Evolutionary conservation across 2,329 filamentous ascomycete genomes (phyloP).

Genomic region (Beauveria brongniartii): DNA sequence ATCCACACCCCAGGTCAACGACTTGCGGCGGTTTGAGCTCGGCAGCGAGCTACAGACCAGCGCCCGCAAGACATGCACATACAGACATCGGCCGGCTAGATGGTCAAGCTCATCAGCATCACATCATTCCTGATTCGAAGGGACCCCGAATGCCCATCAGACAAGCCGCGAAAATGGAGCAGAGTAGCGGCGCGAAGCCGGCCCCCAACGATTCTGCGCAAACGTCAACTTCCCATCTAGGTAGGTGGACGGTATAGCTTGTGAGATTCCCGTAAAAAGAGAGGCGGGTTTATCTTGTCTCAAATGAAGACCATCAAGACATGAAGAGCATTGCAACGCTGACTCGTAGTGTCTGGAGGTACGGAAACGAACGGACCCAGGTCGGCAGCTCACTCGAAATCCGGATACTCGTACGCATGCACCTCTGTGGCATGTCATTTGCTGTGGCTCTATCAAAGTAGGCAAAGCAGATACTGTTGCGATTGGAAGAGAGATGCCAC

Average conservation of each 20-base stretch:
- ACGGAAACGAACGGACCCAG: neutral
- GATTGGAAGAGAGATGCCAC: conserved; percentile 6
- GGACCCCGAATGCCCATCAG: neutral
- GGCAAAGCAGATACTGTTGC: neutral
- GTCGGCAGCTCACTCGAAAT: neutral
- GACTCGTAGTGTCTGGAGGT: neutral
- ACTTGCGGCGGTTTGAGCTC: neutral
- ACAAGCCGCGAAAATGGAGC: neutral
- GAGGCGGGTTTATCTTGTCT: neutral
- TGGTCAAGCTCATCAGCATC: too few relatives aligned
- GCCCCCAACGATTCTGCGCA: neutral
- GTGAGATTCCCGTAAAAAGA: too few relatives aligned
- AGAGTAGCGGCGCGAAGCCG: neutral
- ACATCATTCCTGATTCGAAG: neutral
- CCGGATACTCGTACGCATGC: neutral
- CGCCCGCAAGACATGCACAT: neutral
- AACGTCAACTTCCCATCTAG: too few relatives aligned
- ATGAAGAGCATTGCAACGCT: neutral
- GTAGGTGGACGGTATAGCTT: too few relatives aligned
- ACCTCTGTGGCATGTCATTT: conserved; percentile 3
- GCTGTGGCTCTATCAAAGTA: neutral
- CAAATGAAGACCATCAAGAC: neutral
- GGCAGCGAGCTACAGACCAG: neutral
- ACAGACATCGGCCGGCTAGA: neutral
- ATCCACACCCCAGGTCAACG: neutral